phyloP scores from a whole-genome alignment of 2,329 filamentous ascomycete species.

The Clonostachys solani region DNA sequence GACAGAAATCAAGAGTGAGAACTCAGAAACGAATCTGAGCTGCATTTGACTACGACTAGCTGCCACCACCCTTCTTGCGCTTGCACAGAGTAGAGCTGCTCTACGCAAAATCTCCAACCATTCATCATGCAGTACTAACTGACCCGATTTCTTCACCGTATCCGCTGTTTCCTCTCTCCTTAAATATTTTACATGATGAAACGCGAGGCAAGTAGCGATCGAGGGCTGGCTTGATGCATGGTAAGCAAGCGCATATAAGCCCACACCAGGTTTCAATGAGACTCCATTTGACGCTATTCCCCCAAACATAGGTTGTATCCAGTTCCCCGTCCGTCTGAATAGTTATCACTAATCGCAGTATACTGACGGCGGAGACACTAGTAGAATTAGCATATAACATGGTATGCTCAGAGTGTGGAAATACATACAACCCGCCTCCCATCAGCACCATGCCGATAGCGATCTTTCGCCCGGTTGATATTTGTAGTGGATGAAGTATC shows the following conservation, averaged over 20 bases:
- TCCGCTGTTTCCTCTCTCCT: no score
- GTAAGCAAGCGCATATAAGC: background rate
- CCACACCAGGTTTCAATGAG: background rate
- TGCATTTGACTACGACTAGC: no score
- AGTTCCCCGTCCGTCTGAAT: background rate
- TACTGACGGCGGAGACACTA: background rate
- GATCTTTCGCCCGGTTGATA: background rate
- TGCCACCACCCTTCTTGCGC: no score
- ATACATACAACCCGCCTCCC: background rate
- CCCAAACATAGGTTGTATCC: background rate
- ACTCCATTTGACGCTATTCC: background rate
- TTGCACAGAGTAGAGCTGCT: no score
- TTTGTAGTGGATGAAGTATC: background rate
- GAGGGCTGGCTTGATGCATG: background rate
- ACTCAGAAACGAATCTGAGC: no score
- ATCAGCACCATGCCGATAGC: background rate
- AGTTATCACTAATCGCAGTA: background rate
- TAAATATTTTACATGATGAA: no score
- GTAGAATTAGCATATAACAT: background rate
- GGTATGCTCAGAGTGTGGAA: background rate
- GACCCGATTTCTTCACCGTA: no score
- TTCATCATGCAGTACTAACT: no score
- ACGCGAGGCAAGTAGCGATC: background rate
- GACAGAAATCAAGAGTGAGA: no score
- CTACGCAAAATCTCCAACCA: no score